Base-by-base conservation (phyloP, 176 grass and related monocot genomes). In the Thalia dealbata region DNA sequence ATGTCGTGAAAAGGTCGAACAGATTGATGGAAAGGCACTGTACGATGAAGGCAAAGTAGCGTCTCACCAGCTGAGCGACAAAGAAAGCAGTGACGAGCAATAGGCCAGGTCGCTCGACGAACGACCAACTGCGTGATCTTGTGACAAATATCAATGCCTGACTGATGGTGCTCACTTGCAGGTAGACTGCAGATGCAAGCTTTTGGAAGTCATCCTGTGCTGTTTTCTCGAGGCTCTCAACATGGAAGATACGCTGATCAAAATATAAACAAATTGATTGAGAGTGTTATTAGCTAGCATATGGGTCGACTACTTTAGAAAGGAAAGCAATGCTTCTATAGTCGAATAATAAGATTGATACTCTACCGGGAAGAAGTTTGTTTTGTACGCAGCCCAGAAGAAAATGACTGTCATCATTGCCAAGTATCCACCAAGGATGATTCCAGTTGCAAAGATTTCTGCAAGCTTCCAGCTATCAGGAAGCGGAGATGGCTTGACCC, bases 361-460 rank as follows among this genome's bases (percentile, higher is more conserved):
- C 29, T 44, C 21, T 96, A 96, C 91, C 28, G 91, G 88, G 30
- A 96, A 96, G 85, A 96, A 91, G 30, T 96, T 12, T 65, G 91
- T 91, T 55, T 91, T 96, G 78, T 91, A 91, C 3, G 91, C 91
- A 38, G 76, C 85, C 91, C 91, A 96, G 71, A 96, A 96, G 91
- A 96, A 96, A 82, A 96, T 91, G 43, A 96, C 91, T 46, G 91
- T 96, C 91, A 96, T 96, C 91, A 91, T 75, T 44, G 91, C 91
- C 71, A 88, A 75, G 66, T 96, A 96, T 70, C 78, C 69, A 73
- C 91, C 91, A 72, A 96, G 88, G 56, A 96, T 74, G 9, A 91
- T 54, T 75, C 91, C 91, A 61, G 91, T 96, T 64, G 88, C 81
- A 84, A 96, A 96, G 78, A 96, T 96, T 83, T 96, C 91, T 74